These are phyloP conservation scores for Aureococcus anophagefferens DNA, from an alignment of 108 stramenopile genomes.

Conservation along the genomic window DNA sequence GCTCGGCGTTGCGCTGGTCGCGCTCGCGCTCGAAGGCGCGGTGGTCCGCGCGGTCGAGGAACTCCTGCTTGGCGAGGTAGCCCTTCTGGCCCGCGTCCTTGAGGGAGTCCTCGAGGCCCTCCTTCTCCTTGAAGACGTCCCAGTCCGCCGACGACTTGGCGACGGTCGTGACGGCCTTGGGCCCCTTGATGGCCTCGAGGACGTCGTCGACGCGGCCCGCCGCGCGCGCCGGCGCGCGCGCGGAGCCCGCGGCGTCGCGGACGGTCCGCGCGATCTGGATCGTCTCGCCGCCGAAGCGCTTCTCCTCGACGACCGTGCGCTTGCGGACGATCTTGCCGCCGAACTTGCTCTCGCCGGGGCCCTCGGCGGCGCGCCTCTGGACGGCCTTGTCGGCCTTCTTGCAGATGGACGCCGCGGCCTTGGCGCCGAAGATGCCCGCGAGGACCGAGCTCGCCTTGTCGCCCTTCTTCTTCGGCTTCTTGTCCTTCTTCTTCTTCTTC, in stretches of 20 bases:
- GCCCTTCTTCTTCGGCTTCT: neutral
- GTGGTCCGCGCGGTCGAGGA: conserved; percentile 64
- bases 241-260: neutral
- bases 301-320: neutral
- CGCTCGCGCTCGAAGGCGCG: conserved; percentile 69
- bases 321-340: neutral
- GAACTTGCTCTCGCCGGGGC: neutral
- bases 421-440: neutral
- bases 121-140: conserved; percentile 71
- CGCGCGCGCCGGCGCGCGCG: neutral
- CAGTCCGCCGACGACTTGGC: conserved; percentile 75
- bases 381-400: neutral
- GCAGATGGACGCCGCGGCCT: neutral
- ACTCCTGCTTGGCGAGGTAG: conserved; percentile 73
- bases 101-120: conserved; percentile 57
- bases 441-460: neutral
- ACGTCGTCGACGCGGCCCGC: conserved; percentile 49
- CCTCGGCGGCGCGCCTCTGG: too few species aligned
- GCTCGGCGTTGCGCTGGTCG: conserved; percentile 57
- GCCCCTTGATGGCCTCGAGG: conserved; percentile 53
- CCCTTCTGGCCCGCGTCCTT: conserved; percentile 65
- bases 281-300: neutral
- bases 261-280: neutral
- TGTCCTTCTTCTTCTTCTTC: neutral
- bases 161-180: conserved; percentile 57